Conservation (phyloP, 495 filamentous ascomycete species). For the Penicillium arizonense region DNA sequence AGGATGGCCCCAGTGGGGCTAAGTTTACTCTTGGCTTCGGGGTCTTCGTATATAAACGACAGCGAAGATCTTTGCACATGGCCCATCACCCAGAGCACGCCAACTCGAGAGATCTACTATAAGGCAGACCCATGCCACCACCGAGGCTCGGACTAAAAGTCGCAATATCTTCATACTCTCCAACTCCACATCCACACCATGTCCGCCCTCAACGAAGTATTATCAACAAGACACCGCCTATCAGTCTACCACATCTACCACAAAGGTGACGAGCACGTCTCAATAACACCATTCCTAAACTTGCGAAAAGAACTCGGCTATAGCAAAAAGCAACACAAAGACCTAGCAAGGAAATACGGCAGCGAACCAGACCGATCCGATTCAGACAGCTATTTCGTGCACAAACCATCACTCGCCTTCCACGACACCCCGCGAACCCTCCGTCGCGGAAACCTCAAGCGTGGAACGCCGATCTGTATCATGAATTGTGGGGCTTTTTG, state of each 20-base stretch:
- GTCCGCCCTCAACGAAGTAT: slow-evolving; percentile 6
- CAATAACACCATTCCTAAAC: slow-evolving; percentile 8
- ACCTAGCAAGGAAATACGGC: not conserved
- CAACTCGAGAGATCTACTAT: no score
- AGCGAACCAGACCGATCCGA: not conserved
- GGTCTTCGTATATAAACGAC: no score
- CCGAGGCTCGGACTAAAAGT: not conserved
- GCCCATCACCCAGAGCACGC: no score
- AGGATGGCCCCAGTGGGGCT: no score
- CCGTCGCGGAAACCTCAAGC: slow-evolving; percentile 6
- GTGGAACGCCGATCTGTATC: slow-evolving; percentile 8
- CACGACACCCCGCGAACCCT: slow-evolving; percentile 12
- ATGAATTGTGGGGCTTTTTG: slow-evolving; percentile 10
- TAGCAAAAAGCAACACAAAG: slow-evolving; percentile 1
- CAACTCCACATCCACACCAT: not conserved
- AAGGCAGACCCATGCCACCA: no score
- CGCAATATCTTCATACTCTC: no score
- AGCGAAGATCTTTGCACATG: no score
- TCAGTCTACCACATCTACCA: slow-evolving; percentile 17
- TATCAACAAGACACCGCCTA: not conserved
- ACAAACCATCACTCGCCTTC: slow-evolving; percentile 11
- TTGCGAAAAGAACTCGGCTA: slow-evolving; percentile 8
- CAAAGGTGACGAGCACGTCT: slow-evolving; percentile 8
- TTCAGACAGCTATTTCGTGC: slow-evolving; percentile 16
- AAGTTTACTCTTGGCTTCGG: no score